Evolutionary conservation across 2,329 filamentous ascomycete species (phyloP), one percentile per base, ranked within the genome.

Genomic region (Lizonia empirigonia): DNA sequence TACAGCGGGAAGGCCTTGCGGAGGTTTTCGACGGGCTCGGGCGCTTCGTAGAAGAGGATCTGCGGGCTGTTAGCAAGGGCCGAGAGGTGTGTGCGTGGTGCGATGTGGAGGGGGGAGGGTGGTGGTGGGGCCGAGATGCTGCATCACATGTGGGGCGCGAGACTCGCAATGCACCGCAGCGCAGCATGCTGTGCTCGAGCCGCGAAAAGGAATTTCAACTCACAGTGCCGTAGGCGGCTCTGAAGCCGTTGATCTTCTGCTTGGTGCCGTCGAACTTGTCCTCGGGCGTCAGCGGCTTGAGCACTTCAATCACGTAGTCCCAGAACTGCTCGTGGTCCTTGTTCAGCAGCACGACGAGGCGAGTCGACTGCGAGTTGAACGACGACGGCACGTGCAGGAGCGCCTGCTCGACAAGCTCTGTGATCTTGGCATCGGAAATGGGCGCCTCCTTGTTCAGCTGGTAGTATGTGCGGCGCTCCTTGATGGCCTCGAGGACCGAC

Each of bases 281-380:
- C 62, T 77, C 80, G 23, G 88, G 84, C 19, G 94, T 85, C 52
- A 91, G 82, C 18, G 79, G 78, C 77, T 87, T 85, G 51, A 93
- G 80, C 44, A 82, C 76, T 22, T 86, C 84, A 54, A 78, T 75
- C 47, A 85, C 81, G 53, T 91, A 80, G 71, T 90, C 86, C 93
- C 92, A 97, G 63, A 96, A 85, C 78, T 89, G 88, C 65, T 91
- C 86, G 79, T 97, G 92, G 74, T 96, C 89, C 56, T 82, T 83
- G 67, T 88, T 87, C 67, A 94, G 81, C 46, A 97, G 84, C 42
- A 96, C 82, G 38, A 96, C 82, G 51, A 88, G 77, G 53, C 92
- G 87, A 61, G 89, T 88, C 62, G 85, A 85, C 79, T 96, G 92
- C 33, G 85, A 89, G 85, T 97, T 96, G 86, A 96, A 97, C 59